Conservation (phyloP, 2,329 filamentous ascomycete species). For the Calcarisporium arbuscula region DNA sequence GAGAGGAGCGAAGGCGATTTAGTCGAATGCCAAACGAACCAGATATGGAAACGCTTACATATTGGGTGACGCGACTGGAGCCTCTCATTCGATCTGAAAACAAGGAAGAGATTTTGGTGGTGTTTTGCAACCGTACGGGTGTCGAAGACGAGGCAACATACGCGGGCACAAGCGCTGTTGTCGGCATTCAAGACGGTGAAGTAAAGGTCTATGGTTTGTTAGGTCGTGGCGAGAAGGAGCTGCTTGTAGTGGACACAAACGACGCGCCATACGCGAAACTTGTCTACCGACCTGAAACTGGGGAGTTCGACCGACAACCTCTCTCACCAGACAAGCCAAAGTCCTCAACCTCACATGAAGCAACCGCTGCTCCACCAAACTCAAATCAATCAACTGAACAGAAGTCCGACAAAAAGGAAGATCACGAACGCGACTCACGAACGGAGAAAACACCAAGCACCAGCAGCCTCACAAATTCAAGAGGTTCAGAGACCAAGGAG, state of each 20-base stretch:
- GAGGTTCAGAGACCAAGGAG: constrained; percentile 15
- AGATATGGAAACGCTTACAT: constrained; percentile 66
- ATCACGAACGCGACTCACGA: too few species aligned
- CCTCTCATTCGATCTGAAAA: constrained; percentile 51
- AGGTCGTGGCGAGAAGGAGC: constrained; percentile 60
- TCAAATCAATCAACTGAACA: too few species aligned
- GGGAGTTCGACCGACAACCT: too few species aligned
- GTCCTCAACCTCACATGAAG: too few species aligned
- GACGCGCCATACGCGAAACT: constrained; percentile 38
- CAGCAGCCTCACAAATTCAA: too few species aligned
- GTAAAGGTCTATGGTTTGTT: constrained; percentile 64
- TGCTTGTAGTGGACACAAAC: constrained; percentile 62
- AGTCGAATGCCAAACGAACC: constrained; percentile 48
- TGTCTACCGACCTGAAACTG: constrained; percentile 20
- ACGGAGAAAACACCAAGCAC: too few species aligned
- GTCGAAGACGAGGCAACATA: constrained; percentile 60
- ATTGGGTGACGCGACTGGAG: constrained; percentile 67
- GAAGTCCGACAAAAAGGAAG: too few species aligned
- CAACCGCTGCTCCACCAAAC: too few species aligned
- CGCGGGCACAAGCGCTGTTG: constrained; percentile 66
- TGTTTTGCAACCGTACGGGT: constrained; percentile 66
- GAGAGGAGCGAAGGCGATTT: constrained; percentile 40
- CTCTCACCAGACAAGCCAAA: too few species aligned
- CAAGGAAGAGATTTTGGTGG: constrained; percentile 56
- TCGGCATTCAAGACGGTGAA: constrained; percentile 58